A percentile compares a stretch with the other conserved stretches of the same genome.
These are phyloP conservation scores for Trichopus zeylanicus DNA, from an alignment of 116 monocot species.

Conservation along the genomic window DNA sequence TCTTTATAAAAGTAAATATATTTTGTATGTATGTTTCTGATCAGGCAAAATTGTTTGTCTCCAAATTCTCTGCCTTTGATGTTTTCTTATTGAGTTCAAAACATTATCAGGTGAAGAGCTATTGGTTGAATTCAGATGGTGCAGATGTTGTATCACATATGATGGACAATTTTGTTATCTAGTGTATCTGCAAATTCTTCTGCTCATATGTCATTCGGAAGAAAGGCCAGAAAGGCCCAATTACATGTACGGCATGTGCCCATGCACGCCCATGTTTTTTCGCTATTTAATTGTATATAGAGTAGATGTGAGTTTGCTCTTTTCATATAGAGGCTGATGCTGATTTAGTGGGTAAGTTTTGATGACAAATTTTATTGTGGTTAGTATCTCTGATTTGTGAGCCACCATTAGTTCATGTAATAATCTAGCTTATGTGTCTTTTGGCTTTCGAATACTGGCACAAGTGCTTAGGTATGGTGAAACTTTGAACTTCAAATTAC, in stretches of 20 bases:
- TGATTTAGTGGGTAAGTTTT: no score
- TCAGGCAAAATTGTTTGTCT: not conserved
- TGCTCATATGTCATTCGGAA: not conserved
- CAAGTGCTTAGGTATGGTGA: no score
- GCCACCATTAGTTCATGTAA: no score
- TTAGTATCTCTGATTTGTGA: not conserved
- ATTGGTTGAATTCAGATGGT: slow-evolving; percentile 75
- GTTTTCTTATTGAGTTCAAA: not conserved
- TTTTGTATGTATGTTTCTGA: not conserved
- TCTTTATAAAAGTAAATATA: no score
- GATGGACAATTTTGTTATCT: slow-evolving; percentile 73
- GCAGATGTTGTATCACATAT: slow-evolving; percentile 75
- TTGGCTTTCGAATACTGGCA: no score
- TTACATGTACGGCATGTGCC: not conserved
- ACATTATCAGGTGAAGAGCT: slow-evolving; percentile 55
- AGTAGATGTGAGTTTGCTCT: not conserved
- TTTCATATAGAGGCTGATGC: not conserved
- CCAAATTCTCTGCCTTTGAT: not conserved
- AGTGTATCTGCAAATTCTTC: slow-evolving; percentile 2
- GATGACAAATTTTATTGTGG: not conserved
- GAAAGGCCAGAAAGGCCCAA: not conserved
- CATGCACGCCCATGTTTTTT: not conserved
- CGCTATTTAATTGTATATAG: not conserved
- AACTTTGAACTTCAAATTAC: no score
- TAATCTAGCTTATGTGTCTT: no score